phyloP scores from a whole-genome alignment of 1,284 basidiomycete genomes.

The Tranzscheliella williamsii region DNA sequence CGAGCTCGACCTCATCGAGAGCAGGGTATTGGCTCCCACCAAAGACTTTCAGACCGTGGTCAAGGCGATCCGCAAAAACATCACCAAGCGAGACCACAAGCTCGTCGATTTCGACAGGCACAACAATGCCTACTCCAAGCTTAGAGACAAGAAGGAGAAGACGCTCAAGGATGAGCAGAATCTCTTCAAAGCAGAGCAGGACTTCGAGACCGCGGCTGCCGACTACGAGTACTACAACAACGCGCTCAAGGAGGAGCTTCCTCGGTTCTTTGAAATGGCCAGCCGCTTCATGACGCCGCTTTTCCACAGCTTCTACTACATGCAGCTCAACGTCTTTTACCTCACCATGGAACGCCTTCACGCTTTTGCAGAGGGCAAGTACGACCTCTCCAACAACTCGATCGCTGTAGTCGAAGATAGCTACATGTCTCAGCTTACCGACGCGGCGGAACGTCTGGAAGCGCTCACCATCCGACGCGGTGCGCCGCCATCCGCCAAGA shows the following conservation, averaged over 20 bases:
- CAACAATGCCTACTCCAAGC: slow-evolving; percentile 92
- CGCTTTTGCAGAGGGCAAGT: slow-evolving; percentile 77
- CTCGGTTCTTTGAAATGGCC: slow-evolving; percentile 82
- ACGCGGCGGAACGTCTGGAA: slow-evolving; percentile 69
- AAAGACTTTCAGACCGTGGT: slow-evolving; percentile 86
- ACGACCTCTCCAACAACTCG: slow-evolving; percentile 73
- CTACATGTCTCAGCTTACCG: slow-evolving; percentile 78
- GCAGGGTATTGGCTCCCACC: slow-evolving; percentile 78
- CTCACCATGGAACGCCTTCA: slow-evolving; percentile 89
- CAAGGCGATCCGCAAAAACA: slow-evolving; percentile 89
- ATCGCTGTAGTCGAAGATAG: slow-evolving; percentile 68
- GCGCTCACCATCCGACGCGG: slow-evolving; percentile 49
- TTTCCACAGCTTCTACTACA: slow-evolving; percentile 98
- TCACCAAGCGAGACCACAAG: slow-evolving; percentile 97
- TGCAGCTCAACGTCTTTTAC: slow-evolving; percentile 95
- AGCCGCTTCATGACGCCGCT: slow-evolving; percentile 91
- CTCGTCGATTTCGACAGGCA: slow-evolving; percentile 92
- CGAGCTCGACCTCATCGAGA: slow-evolving; percentile 93
- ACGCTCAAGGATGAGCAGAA: slow-evolving; percentile 61
- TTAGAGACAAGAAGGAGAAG: slow-evolving; percentile 84
- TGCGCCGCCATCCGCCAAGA: slow-evolving; percentile 37
- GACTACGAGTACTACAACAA: slow-evolving; percentile 97
- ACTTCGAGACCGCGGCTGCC: slow-evolving; percentile 88
- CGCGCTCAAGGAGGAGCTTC: slow-evolving; percentile 87
- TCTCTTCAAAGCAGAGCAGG: slow-evolving; percentile 83